These are phyloP conservation scores for Colletotrichum echinochloae DNA, from an alignment of 2,329 filamentous ascomycete genomes.

Conservation along the genomic window DNA sequence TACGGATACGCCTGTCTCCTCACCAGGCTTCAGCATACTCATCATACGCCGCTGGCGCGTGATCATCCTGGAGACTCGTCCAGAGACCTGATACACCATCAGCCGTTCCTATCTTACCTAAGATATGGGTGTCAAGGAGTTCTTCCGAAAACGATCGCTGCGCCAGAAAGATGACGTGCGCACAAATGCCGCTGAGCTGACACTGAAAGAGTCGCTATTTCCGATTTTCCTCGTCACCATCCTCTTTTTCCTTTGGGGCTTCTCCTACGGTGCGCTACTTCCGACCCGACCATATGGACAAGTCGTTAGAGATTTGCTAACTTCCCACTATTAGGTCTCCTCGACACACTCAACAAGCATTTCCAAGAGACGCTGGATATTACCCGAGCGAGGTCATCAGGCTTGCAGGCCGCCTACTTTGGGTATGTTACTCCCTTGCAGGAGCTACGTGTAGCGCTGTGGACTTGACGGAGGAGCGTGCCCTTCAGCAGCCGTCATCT, in stretches of 20 bases:
- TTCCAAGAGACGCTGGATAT: constrained; percentile 61
- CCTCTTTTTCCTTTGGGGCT: constrained; percentile 42
- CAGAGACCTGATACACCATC: neutral
- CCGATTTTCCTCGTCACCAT: constrained; percentile 72
- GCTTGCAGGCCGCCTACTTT: constrained; percentile 57
- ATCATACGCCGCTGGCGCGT: neutral
- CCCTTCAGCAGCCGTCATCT: no score
- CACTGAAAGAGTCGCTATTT: constrained; percentile 73
- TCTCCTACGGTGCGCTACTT: constrained; percentile 37
- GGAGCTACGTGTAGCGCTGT: neutral
- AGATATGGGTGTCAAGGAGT: constrained; percentile 58
- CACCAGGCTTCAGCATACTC: constrained; percentile 6
- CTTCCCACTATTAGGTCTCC: constrained; percentile 19
- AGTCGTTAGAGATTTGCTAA: constrained; percentile 9
- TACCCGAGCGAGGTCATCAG: constrained; percentile 54
- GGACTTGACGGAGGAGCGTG: neutral
- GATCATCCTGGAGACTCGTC: neutral
- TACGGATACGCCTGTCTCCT: neutral
- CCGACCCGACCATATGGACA: constrained; percentile 39
- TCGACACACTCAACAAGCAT: constrained; percentile 57
- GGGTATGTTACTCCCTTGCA: constrained; percentile 35
- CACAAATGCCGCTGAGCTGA: constrained; percentile 66
- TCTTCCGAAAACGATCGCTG: constrained; percentile 59
- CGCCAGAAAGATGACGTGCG: constrained; percentile 56
- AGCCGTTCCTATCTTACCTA: neutral